Evolutionary conservation across 1,284 basidiomycete genomes (phyloP).

Genomic region (Irpex sp.): DNA sequence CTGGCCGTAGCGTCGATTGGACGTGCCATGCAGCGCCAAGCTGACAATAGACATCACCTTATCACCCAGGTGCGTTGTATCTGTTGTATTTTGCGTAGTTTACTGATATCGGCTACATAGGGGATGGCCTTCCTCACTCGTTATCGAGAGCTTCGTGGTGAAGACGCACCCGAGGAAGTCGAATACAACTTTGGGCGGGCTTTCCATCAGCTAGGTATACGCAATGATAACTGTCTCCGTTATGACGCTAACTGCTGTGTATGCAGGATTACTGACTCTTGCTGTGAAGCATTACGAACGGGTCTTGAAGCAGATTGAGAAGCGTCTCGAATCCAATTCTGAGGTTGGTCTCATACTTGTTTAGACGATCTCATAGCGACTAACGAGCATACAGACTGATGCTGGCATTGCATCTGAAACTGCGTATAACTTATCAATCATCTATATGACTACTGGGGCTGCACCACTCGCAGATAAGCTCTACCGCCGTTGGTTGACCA

Average conservation of each 20-base stretch:
- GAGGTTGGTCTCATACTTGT: constrained; percentile 18
- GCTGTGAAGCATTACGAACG: constrained; percentile 83
- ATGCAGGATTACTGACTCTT: constrained; percentile 70
- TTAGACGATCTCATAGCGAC: constrained; percentile 3
- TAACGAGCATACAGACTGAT: constrained; percentile 29
- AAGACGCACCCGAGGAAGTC: constrained; percentile 57
- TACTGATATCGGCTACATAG: constrained; percentile 33
- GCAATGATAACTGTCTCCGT: not conserved
- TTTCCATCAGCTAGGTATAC: constrained; percentile 86
- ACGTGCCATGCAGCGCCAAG: constrained; percentile 89
- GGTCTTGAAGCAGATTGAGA: constrained; percentile 61
- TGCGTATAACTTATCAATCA: constrained; percentile 84
- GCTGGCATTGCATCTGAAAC: constrained; percentile 61
- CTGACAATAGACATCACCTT: constrained; percentile 91
- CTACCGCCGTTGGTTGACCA: constrained; percentile 66
- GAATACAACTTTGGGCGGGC: constrained; percentile 91
- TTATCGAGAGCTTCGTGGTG: constrained; percentile 60
- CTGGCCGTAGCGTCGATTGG: constrained; percentile 84
- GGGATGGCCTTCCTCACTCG: constrained; percentile 79
- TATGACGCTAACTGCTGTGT: not conserved
- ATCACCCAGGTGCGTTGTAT: constrained; percentile 57
- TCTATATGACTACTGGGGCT: constrained; percentile 78
- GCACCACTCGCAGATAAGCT: constrained; percentile 61
- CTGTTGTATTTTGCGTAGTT: not conserved
- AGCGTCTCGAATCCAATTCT: constrained; percentile 13